Conservation (phyloP, 371 early-diverging fungal species). For the Parasitella parasitica region DNA sequence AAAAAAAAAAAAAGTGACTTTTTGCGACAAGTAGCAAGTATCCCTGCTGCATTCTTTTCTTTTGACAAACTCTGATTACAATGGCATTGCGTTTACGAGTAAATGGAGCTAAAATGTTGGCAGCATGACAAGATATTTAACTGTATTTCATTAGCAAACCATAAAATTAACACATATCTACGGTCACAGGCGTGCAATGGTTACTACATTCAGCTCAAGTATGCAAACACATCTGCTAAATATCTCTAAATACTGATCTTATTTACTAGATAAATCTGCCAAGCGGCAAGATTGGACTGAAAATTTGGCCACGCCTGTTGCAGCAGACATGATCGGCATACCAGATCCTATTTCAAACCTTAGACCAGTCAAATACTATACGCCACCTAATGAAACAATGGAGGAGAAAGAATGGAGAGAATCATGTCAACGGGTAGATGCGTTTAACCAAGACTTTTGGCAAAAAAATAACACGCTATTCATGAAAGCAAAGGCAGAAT, state of each 20-base stretch:
- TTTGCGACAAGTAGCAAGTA: too few relatives aligned
- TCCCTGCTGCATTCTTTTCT: too few relatives aligned
- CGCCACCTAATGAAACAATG: conserved; percentile 58
- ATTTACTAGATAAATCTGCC: background rate
- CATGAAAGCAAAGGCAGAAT: conserved; percentile 60
- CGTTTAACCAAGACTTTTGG: conserved; percentile 76
- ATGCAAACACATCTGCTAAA: background rate
- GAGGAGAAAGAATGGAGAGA: conserved; percentile 58
- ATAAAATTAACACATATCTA: background rate
- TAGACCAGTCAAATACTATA: conserved; percentile 66
- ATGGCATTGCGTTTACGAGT: background rate
- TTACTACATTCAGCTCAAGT: background rate
- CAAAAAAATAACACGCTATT: conserved; percentile 71
- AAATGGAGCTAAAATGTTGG: background rate
- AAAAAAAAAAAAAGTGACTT: too few relatives aligned
- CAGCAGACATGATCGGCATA: conserved; percentile 62
- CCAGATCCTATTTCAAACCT: conserved; percentile 74
- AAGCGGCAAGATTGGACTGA: conserved; percentile 5
- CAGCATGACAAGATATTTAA: background rate
- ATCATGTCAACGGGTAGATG: conserved; percentile 56
- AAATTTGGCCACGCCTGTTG: conserved; percentile 30
- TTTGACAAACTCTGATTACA: too few relatives aligned
- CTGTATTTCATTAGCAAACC: background rate
- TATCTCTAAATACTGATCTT: background rate
- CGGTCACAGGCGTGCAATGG: background rate